Conservation (phyloP, 306 rosid genomes). For the Castanea sativa region DNA sequence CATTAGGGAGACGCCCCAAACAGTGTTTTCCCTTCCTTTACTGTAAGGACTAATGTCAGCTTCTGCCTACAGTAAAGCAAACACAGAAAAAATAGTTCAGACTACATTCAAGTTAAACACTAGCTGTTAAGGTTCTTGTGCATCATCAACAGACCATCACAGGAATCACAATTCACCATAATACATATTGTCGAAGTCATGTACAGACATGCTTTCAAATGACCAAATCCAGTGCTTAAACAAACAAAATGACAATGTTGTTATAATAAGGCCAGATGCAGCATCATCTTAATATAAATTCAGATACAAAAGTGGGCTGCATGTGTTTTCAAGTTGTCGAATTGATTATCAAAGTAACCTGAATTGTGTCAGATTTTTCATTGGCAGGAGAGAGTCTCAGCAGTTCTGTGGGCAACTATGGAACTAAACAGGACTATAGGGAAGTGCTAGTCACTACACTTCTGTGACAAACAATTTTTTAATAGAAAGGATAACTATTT, state of each 20-base stretch:
- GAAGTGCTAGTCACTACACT: not conserved
- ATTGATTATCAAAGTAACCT: not conserved
- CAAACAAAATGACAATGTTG: not conserved
- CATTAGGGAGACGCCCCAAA: conserved; percentile 91
- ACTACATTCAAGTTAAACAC: conserved; percentile 16
- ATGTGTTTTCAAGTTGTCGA: not conserved
- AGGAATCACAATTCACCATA: not conserved
- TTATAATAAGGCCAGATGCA: conserved; percentile 4
- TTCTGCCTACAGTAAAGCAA: conserved; percentile 68
- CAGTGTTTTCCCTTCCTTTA: conserved; percentile 93
- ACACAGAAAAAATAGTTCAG: conserved; percentile 23
- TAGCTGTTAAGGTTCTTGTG: not conserved
- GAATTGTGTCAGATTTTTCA: not conserved
- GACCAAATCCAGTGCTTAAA: not conserved
- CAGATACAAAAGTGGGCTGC: not conserved
- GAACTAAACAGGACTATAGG: not conserved
- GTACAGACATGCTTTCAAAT: not conserved
- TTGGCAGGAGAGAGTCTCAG: conserved; percentile 1
- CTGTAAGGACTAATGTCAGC: conserved; percentile 69
- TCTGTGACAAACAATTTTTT: not conserved
- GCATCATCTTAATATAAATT: not conserved
- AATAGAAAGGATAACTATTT: not conserved
- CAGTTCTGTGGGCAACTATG: conserved; percentile 11
- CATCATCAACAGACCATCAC: conserved; percentile 22
- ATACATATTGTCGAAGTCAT: not conserved